Percentiles rank a stretch among this genome's conserved stretches.
Conservation (phyloP, 176 grass and related monocot genomes). For the Lolium rigidum region DNA sequence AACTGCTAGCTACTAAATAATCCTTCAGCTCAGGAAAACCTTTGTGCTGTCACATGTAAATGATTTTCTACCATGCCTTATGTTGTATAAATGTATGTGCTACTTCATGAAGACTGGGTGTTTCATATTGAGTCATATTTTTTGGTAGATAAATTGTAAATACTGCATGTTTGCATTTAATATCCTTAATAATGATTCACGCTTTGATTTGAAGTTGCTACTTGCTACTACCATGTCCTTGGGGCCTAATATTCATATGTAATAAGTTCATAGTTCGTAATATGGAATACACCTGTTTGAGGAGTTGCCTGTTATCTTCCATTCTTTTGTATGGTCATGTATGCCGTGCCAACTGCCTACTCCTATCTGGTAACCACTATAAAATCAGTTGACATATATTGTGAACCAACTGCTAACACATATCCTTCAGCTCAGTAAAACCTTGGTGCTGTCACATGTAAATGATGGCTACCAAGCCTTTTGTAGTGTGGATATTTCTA, state of each 20-base stretch:
- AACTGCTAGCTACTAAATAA: conserved; percentile 34
- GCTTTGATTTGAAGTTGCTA: background rate
- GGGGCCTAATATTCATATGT: background rate
- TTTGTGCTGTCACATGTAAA: background rate
- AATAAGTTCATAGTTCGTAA: background rate
- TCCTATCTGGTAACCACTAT: background rate
- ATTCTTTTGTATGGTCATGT: background rate
- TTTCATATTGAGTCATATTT: conserved; percentile 26
- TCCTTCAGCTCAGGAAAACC: background rate
- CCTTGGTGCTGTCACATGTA: background rate
- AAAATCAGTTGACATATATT: background rate
- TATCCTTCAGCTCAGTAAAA: background rate
- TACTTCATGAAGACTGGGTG: background rate
- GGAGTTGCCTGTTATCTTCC: background rate
- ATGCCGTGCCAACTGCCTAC: background rate
- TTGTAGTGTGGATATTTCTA: conserved; percentile 33
- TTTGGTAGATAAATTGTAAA: conserved; percentile 8
- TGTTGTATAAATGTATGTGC: conserved; percentile 25
- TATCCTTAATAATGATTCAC: background rate
- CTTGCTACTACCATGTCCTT: background rate
- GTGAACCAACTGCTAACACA: conserved; percentile 34
- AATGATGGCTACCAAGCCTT: conserved; percentile 34
- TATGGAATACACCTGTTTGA: background rate
- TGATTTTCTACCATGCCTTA: conserved; percentile 30
- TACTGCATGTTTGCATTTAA: background rate